Evolutionary conservation across 1,284 basidiomycete species (phyloP), one percentile per base, ranked within the genome.

Genomic region (Apiotrichum akiyoshidainum): DNA sequence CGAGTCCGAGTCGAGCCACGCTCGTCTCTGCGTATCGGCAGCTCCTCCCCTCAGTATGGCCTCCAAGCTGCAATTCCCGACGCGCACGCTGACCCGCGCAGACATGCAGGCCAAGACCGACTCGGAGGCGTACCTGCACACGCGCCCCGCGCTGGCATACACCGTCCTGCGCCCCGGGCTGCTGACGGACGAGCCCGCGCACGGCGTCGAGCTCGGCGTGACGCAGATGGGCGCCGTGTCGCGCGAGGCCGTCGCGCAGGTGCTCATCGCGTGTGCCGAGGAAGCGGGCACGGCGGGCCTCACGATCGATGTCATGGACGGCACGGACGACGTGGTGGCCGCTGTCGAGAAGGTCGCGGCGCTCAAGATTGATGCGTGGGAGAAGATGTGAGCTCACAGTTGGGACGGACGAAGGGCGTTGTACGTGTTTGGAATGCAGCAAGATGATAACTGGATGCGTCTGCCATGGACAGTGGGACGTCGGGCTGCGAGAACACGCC

Each of bases 61-160:
- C 45, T 22, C 31, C 10, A 31, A 26, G 45, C 41, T 19, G 16
- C 41, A n/a, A 10, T 16, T 42, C 3, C n/a, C 16, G n/a, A 33
- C 11, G 14, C 14, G 2, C 46, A 10, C 31, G 19, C 49, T 21
- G 37, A 40, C 39, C 1, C 14, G 33, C 6, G 63, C 69, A 53
- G 87, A 87, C 68, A 80, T 85, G 75, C 78, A 85, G 55, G 84
- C 82, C 72, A 89, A 89, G 69, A 84, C 86, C 70, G 82, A 85
- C 60, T 87, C 87, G 6, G 87, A 90, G 74, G 83, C 85, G 69
- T 83, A 86, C 64, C 82, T 90, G 9, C 80, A 81, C 22, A 69
- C 77, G 46, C 82, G 86, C 33, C 26, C 26, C 26, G 26, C 26
- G 26, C 87, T 90, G 76, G 81, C 85, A 46, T 89, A 83, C 83